phyloP scores from a whole-genome alignment of 192 early-diverging fungal genomes.

The Umbelopsis isabellina region DNA sequence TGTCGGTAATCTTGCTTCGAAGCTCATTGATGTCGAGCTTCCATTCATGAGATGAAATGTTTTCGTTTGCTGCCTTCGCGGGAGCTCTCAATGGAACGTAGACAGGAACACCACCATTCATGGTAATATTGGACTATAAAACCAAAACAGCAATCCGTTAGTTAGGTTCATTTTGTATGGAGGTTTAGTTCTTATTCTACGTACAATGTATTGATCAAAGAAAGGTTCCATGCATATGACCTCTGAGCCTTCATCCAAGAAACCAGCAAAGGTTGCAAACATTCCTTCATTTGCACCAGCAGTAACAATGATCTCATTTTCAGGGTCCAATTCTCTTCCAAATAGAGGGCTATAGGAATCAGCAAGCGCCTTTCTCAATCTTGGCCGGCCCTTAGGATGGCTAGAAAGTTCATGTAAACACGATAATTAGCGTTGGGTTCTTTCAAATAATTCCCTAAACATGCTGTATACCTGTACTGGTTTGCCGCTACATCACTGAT shows the following conservation, averaged over 20 bases:
- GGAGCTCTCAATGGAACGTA: slow-evolving; percentile 79
- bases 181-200: slow-evolving; percentile 11
- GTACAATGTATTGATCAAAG: slow-evolving; percentile 91
- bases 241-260: slow-evolving; percentile 81
- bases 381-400: slow-evolving; percentile 67
- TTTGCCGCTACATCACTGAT: slow-evolving; percentile 66
- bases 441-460: slow-evolving; percentile 38
- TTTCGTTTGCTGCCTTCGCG: slow-evolving; percentile 43
- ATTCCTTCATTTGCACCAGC: slow-evolving; percentile 90
- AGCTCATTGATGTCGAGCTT: slow-evolving; percentile 84
- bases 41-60: slow-evolving; percentile 83
- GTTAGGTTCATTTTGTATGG: not conserved
- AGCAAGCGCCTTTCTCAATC: slow-evolving; percentile 71
- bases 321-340: slow-evolving; percentile 68
- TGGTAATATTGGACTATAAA: slow-evolving; percentile 69
- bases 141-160: not conserved
- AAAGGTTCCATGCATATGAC: slow-evolving; percentile 96
- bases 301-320: slow-evolving; percentile 84
- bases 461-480: slow-evolving; percentile 83
- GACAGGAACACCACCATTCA: slow-evolving; percentile 88
- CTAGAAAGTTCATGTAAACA: slow-evolving; percentile 23
- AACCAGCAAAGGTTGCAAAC: slow-evolving; percentile 80
- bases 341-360: slow-evolving; percentile 76
- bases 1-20: slow-evolving; percentile 68
- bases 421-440: slow-evolving; percentile 23